Conservation (phyloP, 2,329 filamentous ascomycete species). For the Atkinsonella texensis region DNA sequence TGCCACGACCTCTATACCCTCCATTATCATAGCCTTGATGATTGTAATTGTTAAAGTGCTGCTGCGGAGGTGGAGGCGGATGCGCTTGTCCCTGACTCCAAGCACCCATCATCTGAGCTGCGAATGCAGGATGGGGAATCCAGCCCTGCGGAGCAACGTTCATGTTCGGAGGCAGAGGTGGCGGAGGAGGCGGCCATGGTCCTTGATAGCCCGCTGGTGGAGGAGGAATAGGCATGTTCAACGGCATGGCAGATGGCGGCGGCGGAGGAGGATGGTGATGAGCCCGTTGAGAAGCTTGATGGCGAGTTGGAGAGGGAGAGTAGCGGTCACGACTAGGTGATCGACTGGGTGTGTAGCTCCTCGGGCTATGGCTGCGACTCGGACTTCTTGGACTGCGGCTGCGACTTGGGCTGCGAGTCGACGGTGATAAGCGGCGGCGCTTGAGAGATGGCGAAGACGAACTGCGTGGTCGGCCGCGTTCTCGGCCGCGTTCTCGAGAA, state of each 20-base stretch:
- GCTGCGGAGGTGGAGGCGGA: constrained; percentile 11
- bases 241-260: constrained; percentile 5
- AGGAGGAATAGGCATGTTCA: constrained; percentile 15
- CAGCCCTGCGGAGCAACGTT: constrained; percentile 13
- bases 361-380: constrained; percentile 13
- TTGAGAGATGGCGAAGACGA: constrained; percentile 20
- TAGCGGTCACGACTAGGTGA: constrained; percentile 10
- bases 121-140: constrained; percentile 17
- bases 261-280: constrained; percentile 5
- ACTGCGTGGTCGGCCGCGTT: constrained; percentile 16
- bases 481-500: constrained; percentile 10
- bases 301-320: constrained; percentile 12
- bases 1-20: constrained; percentile 15
- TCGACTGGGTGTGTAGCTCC: constrained; percentile 15
- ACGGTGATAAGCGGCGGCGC: constrained; percentile 17
- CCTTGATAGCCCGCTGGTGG: constrained; percentile 27
- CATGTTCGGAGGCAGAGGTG: constrained; percentile 13
- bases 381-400: constrained; percentile 12
- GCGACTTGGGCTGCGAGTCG: constrained; percentile 12
- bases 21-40: constrained; percentile 18
- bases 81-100: constrained; percentile 13
- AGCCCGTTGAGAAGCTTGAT: constrained; percentile 2
- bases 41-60: constrained; percentile 12
- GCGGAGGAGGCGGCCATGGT: constrained; percentile 27
- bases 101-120: constrained; percentile 16